Evolutionary conservation across 768 basidiomycete genomes (phyloP), one percentile per base, ranked within the genome.

Genomic region (Boletus insuetus): DNA sequence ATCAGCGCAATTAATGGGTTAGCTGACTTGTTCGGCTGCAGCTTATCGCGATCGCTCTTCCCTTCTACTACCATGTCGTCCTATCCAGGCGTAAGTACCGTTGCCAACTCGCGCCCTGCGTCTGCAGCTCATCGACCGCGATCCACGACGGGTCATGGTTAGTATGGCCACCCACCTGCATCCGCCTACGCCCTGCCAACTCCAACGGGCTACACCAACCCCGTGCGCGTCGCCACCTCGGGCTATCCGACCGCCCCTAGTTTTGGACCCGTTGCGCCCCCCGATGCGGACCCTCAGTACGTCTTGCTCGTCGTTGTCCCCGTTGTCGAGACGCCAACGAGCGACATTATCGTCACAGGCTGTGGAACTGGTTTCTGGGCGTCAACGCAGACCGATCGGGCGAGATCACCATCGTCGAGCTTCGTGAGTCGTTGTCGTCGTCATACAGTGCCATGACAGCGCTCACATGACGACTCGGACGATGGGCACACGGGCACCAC

Each of bases 231-330:
- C 7, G 4, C 16, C 1, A 13, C 10, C 40, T 19, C 58, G 4
- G 58, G 58, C 7, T 58, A 58, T 7, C 41, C 48, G 9, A 11
- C 37, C 2, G 6, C 10, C 10, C 10, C 29, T 3, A 29, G 49
- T 14, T 19, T 32, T 12, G 2, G n/a, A 5, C 20, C 54, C 50
- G 29, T 8, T 3, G 16, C 58, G 6, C 58, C 71, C 7, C 79
- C 83, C 12, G 88, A 86, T 31, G 84, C 84, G 14, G 90, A 92
- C 52, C 88, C 88, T 24, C 82, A 87, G 90, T 92, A 61, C 68
- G 86, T 60, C 34, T 8, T 32, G 7, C 9, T 6, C n/a, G 2
- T 13, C 35, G 24, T 8, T 7, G 6, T 37, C 45, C 5, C 32
- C 16, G 2, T 4, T 7, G 1, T 34, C 14, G 7, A 12, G 42